A percentile compares a stretch with the other conserved stretches of the same genome.
These are phyloP conservation scores for Pestalotiopsis fici DNA, from an alignment of 2,329 filamentous ascomycete species.

Conservation along the genomic window DNA sequence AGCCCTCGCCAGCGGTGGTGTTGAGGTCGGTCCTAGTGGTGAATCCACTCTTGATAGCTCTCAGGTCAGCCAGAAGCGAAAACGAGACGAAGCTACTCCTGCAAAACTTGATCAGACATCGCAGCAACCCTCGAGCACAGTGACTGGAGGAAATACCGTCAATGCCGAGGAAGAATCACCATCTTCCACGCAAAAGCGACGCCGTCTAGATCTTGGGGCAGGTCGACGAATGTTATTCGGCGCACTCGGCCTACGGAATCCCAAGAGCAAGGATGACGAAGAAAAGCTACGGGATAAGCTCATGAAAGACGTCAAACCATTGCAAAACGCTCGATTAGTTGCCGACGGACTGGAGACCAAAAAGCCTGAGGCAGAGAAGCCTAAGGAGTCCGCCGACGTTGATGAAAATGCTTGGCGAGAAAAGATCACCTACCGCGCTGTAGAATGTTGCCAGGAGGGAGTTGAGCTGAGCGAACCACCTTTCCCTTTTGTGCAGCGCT, in stretches of 20 bases:
- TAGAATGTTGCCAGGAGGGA: constrained; percentile 78
- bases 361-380: constrained; percentile 22
- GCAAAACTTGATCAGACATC: background rate
- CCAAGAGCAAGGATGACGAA: constrained; percentile 70
- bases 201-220: constrained; percentile 53
- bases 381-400: constrained; percentile 34
- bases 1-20: constrained; percentile 51
- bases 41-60: constrained; percentile 11
- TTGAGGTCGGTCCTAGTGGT: constrained; percentile 41
- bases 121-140: background rate
- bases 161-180: constrained; percentile 14
- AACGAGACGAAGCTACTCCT: constrained; percentile 14
- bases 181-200: constrained; percentile 27
- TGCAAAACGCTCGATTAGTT: constrained; percentile 34
- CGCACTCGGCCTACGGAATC: constrained; percentile 68
- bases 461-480: constrained; percentile 74
- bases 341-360: constrained; percentile 15
- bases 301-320: constrained; percentile 52
- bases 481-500: constrained; percentile 87
- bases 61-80: constrained; percentile 20
- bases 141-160: background rate
- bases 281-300: constrained; percentile 61
- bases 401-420: constrained; percentile 70
- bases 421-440: constrained; percentile 74
- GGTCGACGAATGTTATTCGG: constrained; percentile 71